Conservation (phyloP, 257 asterid species). For the Echites panduratus region DNA sequence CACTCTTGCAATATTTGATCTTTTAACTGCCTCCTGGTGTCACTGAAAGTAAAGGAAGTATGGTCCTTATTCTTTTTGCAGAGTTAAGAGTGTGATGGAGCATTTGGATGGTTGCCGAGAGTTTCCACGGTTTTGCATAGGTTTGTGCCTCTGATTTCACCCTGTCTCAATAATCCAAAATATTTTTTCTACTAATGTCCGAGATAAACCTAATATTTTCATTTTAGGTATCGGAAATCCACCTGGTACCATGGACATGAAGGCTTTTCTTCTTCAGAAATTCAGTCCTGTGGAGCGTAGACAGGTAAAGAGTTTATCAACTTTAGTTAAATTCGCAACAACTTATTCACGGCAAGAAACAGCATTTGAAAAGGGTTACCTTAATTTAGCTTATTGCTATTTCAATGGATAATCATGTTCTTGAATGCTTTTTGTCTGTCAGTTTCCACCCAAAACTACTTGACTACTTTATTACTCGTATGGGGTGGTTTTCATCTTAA, state of each 20-base stretch:
- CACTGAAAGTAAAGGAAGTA: neutral
- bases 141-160: constrained; percentile 29
- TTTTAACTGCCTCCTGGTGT: neutral
- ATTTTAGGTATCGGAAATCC: constrained; percentile 79
- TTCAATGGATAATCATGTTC: neutral
- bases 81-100: constrained; percentile 87
- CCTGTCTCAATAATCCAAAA: constrained; percentile 5
- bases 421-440: neutral
- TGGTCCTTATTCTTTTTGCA: constrained; percentile 26
- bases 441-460: neutral
- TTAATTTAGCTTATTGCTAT: neutral
- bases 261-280: constrained; percentile 90
- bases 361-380: neutral
- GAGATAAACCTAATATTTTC: constrained; percentile 8
- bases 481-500: neutral
- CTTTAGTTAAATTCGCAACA: neutral
- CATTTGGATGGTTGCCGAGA: constrained; percentile 83
- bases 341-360: neutral
- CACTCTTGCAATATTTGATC: neutral
- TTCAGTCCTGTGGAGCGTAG: constrained; percentile 64
- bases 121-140: constrained; percentile 91
- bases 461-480: neutral
- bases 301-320: constrained; percentile 42
- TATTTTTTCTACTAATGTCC: constrained; percentile 3
- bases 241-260: constrained; percentile 94